phyloP scores from a whole-genome alignment of 768 basidiomycete genomes.

The Tricholoma furcatifolium region DNA sequence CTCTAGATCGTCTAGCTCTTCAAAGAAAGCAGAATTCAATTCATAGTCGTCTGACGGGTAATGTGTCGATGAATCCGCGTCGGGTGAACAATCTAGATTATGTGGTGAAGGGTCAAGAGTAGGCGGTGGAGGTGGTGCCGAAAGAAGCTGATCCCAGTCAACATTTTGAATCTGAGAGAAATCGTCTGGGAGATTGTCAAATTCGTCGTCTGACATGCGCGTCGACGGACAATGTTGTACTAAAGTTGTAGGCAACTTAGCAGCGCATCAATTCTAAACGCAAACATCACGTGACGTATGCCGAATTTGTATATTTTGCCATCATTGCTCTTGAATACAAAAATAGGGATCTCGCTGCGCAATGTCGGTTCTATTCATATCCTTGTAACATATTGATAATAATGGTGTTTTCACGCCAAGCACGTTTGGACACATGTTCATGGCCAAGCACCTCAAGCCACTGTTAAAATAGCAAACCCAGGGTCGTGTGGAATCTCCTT shows the following conservation, averaged over 20 bases:
- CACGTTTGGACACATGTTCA: constrained; percentile 18
- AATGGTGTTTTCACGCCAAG: constrained; percentile 16
- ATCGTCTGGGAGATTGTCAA: constrained; percentile 50
- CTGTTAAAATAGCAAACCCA: constrained; percentile 8
- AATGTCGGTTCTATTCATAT: constrained; percentile 9
- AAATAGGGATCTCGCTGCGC: constrained; percentile 12
- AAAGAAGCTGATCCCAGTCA: constrained; percentile 41
- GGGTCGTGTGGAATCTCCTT: constrained; percentile 1
- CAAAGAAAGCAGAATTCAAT: constrained; percentile 35
- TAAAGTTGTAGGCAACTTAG: neutral
- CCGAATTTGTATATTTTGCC: neutral
- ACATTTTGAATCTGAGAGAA: constrained; percentile 51
- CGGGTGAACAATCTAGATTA: constrained; percentile 12
- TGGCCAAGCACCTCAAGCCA: constrained; percentile 14
- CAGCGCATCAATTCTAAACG: neutral
- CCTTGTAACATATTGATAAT: constrained; percentile 10
- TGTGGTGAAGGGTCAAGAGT: constrained; percentile 24
- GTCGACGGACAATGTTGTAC: neutral
- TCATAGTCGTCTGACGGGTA: constrained; percentile 30
- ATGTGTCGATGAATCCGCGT: constrained; percentile 16
- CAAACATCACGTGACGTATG: constrained; percentile 8
- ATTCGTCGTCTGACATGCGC: constrained; percentile 48
- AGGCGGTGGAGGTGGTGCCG: constrained; percentile 15
- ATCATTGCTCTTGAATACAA: constrained; percentile 13
- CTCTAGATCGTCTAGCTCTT: constrained; percentile 49